Conservation (phyloP, 2,329 filamentous ascomycete genomes). For the Arthrocladium fulminans region DNA sequence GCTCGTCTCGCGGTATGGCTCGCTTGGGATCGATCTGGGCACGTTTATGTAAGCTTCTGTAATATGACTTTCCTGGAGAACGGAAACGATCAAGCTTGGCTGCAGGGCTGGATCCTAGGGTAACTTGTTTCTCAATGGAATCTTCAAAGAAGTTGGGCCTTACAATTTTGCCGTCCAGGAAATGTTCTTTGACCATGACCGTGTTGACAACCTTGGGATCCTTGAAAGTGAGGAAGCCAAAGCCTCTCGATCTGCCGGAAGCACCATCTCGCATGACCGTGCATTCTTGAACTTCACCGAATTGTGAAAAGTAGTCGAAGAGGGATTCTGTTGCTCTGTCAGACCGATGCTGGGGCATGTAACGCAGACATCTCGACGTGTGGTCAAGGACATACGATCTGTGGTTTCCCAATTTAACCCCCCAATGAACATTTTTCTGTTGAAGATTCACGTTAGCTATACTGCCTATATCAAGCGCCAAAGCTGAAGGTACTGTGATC, state of each 20-base stretch:
- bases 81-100: slow-evolving; percentile 1
- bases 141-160: slow-evolving; percentile 32
- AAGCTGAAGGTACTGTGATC: not conserved
- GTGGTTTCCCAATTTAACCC: slow-evolving; percentile 99
- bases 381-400: slow-evolving; percentile 61
- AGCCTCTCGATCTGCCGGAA: slow-evolving; percentile 86
- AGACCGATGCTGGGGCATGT: slow-evolving; percentile 4
- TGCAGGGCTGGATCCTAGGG: slow-evolving; percentile 11
- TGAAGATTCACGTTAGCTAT: slow-evolving; percentile 29
- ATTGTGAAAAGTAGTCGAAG: slow-evolving; percentile 94
- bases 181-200: slow-evolving; percentile 99
- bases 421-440: slow-evolving; percentile 99
- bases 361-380: not conserved
- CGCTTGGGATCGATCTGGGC: slow-evolving; percentile 90
- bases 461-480: slow-evolving; percentile 6
- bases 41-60: slow-evolving; percentile 23
- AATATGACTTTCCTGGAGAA: slow-evolving; percentile 5
- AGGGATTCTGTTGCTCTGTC: slow-evolving; percentile 64
- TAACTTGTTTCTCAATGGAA: slow-evolving; percentile 15
- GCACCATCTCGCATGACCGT: slow-evolving; percentile 98
- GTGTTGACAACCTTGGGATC: slow-evolving; percentile 97
- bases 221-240: slow-evolving; percentile 95
- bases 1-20: slow-evolving; percentile 92
- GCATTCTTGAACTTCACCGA: slow-evolving; percentile 93
- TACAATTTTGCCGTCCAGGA: slow-evolving; percentile 96